Base-by-base conservation (phyloP, 2,329 filamentous ascomycete genomes). In the Nemania sp. region DNA sequence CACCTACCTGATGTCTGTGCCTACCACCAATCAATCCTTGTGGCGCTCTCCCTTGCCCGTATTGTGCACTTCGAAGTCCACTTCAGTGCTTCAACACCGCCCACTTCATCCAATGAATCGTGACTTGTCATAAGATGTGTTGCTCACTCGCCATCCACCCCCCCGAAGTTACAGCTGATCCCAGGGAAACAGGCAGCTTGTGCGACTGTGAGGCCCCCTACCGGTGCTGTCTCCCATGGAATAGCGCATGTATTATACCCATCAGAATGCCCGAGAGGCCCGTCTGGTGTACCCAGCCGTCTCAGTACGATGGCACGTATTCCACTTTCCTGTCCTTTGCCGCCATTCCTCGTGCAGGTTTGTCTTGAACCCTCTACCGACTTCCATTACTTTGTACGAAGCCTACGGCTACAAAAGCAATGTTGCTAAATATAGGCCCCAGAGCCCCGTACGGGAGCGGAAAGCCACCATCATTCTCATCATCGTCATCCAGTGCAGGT, bases 271-370 rank as follows among this genome's bases (percentile, higher is more conserved):
- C 39, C 55, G 40, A 32, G 29, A 47, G 29, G 13, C 37, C 45
- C 34, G 57, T 35, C 60, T 65, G 51, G 67, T 71, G 67, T 70
- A 63, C 57, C 64, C 63, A 54, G 59, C 65, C 52, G 66, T 60
- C 57, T 53, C 55, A 55, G 51, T 50, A 29, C 6, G 55, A 45
- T 50, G 29, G 47, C 40, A 12, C 50, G 54, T 37, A 57, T 47
- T 62, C 61, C 52, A 20, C 47, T 55, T 65, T 52, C 59, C 59
- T 62, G 62, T 54, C 15, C 35, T 57, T 34, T 60, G 52, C 61
- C 64, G 50, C 57, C 52, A 45, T 29, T 29, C 25, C 25, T 29
- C 25, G 25, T 29, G 25, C 25, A 29, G 25, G 25, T 29, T 7
- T 29, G 25, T 7, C 7, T 29, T 29, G n/a, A n/a, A n/a, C n/a